Evolutionary conservation across 1,284 basidiomycete species (phyloP).

Genomic region (Malassezia sympodialis): DNA sequence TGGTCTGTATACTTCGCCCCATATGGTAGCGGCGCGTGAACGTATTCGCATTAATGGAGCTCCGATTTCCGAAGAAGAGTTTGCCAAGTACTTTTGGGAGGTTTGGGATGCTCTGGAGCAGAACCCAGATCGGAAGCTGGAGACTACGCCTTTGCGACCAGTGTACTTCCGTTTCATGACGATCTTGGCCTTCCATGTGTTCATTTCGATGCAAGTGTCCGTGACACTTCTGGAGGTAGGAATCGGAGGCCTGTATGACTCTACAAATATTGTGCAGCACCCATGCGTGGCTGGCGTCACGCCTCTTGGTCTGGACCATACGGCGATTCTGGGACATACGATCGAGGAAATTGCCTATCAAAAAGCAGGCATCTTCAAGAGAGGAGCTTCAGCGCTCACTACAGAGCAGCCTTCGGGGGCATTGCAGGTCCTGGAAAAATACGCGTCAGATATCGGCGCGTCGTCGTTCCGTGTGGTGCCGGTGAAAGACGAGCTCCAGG

Average conservation of each 20-base stretch:
- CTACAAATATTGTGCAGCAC: slow-evolving; percentile 86
- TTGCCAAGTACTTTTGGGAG: slow-evolving; percentile 87
- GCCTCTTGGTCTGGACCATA: slow-evolving; percentile 85
- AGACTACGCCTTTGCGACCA: slow-evolving; percentile 61
- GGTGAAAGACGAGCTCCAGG: slow-evolving; percentile 56
- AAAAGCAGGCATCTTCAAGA: slow-evolving; percentile 94
- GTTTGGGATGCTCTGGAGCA: slow-evolving; percentile 78
- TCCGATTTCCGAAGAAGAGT: slow-evolving; percentile 76
- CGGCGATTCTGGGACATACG: slow-evolving; percentile 79
- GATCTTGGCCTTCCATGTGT: slow-evolving; percentile 81
- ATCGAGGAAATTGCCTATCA: slow-evolving; percentile 83
- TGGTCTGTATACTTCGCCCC: slow-evolving; percentile 92
- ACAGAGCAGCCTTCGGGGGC: slow-evolving; percentile 68
- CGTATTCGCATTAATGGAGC: slow-evolving; percentile 84
- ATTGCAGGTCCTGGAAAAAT: slow-evolving; percentile 55
- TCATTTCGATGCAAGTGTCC: slow-evolving; percentile 67
- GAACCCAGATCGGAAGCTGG: slow-evolving; percentile 50
- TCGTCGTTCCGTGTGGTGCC: slow-evolving; percentile 11
- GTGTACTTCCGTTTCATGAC: slow-evolving; percentile 92
- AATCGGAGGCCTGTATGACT: slow-evolving; percentile 86
- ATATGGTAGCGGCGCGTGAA: slow-evolving; percentile 89
- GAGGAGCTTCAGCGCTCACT: slow-evolving; percentile 72
- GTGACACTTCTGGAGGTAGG: slow-evolving; percentile 94
- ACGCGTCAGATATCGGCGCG: slow-evolving; percentile 50
- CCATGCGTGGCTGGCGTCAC: slow-evolving; percentile 83